A percentile compares a stretch with the other conserved stretches of the same genome.
Evolutionary conservation across 2,329 filamentous ascomycete species (phyloP).

Genomic region (Diaporthe sp.): DNA sequence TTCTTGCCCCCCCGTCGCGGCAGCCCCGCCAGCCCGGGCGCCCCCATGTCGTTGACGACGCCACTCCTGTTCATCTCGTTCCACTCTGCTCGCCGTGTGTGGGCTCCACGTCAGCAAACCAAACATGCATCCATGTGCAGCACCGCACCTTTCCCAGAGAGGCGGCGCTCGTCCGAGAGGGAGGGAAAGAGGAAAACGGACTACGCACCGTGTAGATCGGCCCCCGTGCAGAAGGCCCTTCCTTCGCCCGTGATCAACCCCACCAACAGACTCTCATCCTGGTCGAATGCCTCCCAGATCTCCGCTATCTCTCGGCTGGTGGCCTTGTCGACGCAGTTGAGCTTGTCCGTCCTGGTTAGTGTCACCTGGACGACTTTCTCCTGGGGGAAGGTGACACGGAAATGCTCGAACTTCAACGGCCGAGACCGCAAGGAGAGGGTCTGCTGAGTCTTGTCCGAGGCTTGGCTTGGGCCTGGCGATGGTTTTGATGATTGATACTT

Average conservation of each 20-base stretch:
- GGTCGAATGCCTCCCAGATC: slow-evolving; percentile 66
- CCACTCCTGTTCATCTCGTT: slow-evolving; percentile 57
- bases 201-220: slow-evolving; percentile 67
- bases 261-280: slow-evolving; percentile 67
- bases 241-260: slow-evolving; percentile 74
- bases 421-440: slow-evolving; percentile 39
- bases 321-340: slow-evolving; percentile 66
- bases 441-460: neutral
- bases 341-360: slow-evolving; percentile 66
- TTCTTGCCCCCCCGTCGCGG: slow-evolving; percentile 77
- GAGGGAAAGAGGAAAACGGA: too few species aligned
- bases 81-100: slow-evolving; percentile 61
- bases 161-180: neutral
- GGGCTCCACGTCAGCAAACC: slow-evolving; percentile 11
- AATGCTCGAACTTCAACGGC: slow-evolving; percentile 42
- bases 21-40: slow-evolving; percentile 72
- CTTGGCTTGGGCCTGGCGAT: neutral
- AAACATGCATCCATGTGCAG: neutral
- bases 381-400: slow-evolving; percentile 39
- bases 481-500: neutral
- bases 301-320: slow-evolving; percentile 61
- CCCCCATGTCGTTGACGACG: slow-evolving; percentile 50
- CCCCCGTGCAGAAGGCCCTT: slow-evolving; percentile 74
- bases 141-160: neutral
- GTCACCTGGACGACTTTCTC: slow-evolving; percentile 50